phyloP scores from a whole-genome alignment of 1,284 basidiomycete species.

The Leucoagaricus sp. region DNA sequence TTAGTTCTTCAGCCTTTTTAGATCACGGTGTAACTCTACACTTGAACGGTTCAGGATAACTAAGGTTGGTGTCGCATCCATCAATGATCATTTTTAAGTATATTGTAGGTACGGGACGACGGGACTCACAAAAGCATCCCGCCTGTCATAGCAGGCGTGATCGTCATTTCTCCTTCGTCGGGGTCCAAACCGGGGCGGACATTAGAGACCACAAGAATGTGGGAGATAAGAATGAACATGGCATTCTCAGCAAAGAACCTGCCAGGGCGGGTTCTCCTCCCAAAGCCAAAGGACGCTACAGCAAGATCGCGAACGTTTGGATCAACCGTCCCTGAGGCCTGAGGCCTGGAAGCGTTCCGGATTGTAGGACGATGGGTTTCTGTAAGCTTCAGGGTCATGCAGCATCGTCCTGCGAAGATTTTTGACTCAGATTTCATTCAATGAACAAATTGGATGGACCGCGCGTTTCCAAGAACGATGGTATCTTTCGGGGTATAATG shows the following conservation, averaged over 20 bases:
- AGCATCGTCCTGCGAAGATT: slow-evolving; percentile 26
- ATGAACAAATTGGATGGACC: background rate
- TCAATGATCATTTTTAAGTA: background rate
- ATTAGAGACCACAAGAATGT: slow-evolving; percentile 9
- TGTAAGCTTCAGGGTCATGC: slow-evolving; percentile 29
- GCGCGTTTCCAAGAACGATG: slow-evolving; percentile 10
- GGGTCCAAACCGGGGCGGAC: slow-evolving; percentile 6
- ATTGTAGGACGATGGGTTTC: slow-evolving; percentile 27
- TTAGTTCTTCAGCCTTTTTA: slow-evolving; percentile 9
- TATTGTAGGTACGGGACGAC: too few relatives aligned
- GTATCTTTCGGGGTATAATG: slow-evolving; percentile 22
- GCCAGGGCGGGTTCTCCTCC: slow-evolving; percentile 16
- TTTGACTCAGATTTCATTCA: background rate
- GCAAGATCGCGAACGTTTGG: slow-evolving; percentile 8
- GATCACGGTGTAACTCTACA: slow-evolving; percentile 10
- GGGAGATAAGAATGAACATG: background rate
- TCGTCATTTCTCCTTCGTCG: slow-evolving; percentile 1
- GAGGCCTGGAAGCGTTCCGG: slow-evolving; percentile 29
- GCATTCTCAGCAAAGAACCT: slow-evolving; percentile 9
- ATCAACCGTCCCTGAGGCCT: slow-evolving; percentile 13
- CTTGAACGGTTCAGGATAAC: slow-evolving; percentile 12
- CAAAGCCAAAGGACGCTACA: slow-evolving; percentile 13
- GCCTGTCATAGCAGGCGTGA: slow-evolving; percentile 4
- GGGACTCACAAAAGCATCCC: slow-evolving; percentile 1
- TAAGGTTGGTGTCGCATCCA: background rate